Conservation (phyloP, 139 green algal species). For the Chlorella sp. region DNA sequence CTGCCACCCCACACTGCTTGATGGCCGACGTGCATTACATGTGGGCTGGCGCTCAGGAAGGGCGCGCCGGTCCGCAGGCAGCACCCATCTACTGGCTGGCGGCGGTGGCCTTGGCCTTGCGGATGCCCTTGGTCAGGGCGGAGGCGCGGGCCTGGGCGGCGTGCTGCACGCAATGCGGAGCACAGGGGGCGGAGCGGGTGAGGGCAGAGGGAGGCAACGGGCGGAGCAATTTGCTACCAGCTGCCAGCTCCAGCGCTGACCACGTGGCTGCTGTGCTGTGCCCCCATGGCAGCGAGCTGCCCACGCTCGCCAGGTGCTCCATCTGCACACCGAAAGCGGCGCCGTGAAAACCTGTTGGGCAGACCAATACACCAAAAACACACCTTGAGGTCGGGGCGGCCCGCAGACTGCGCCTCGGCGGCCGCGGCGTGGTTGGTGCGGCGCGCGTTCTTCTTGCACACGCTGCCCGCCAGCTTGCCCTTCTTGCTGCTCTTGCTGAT, state of each 20-base stretch:
- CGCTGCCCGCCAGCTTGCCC: conserved; percentile 25
- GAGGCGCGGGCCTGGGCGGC: conserved; percentile 38
- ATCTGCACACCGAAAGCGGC: too few relatives aligned
- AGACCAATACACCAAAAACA: background rate
- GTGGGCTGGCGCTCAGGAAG: too few relatives aligned
- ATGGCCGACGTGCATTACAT: too few relatives aligned
- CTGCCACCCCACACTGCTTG: too few relatives aligned
- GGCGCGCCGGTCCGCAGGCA: too few relatives aligned
- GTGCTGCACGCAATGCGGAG: conserved; percentile 1
- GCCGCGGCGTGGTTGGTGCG: conserved; percentile 27
- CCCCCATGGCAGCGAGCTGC: too few relatives aligned
- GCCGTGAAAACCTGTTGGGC: too few relatives aligned
- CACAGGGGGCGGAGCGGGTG: background rate
- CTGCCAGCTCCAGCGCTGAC: too few relatives aligned
- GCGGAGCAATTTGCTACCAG: too few relatives aligned
- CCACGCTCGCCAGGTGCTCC: too few relatives aligned
- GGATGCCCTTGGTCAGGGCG: conserved; percentile 29
- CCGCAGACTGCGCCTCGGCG: conserved; percentile 1
- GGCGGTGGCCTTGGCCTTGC: conserved; percentile 13
- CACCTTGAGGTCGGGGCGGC: conserved; percentile 60
- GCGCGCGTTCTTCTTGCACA: conserved; percentile 59
- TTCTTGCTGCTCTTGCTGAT: conserved; percentile 51
- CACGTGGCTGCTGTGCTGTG: too few relatives aligned
- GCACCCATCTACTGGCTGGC: background rate
- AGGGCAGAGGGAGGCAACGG: background rate